Evolutionary conservation across 441 rosid genomes (phyloP).

Genomic region (Populus hybrid): DNA sequence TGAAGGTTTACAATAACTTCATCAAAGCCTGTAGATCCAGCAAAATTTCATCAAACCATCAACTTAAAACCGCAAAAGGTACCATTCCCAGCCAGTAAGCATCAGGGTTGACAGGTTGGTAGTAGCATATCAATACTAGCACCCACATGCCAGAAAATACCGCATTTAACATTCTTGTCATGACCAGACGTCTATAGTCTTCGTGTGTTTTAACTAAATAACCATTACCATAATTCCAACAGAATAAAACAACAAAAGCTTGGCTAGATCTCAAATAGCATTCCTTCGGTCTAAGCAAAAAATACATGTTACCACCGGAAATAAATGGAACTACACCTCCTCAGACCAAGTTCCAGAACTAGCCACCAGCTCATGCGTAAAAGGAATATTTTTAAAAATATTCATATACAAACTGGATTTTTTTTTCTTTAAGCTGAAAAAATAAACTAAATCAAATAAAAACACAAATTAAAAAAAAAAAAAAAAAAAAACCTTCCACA

Average conservation of each 20-base stretch:
- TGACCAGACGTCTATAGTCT: slow-evolving; percentile 5
- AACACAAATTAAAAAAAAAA: background rate
- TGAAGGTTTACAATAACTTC: background rate
- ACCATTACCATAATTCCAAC: background rate
- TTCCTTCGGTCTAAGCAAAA: background rate
- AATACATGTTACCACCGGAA: background rate
- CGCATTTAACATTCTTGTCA: background rate
- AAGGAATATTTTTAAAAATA: background rate
- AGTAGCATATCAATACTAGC: background rate
- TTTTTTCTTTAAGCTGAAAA: background rate
- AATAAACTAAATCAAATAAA: background rate
- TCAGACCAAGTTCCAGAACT: background rate
- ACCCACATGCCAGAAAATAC: background rate
- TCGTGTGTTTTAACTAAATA: slow-evolving; percentile 3
- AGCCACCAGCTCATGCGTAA: background rate
- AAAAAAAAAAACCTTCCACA: background rate
- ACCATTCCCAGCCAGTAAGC: background rate
- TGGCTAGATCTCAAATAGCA: slow-evolving; percentile 7
- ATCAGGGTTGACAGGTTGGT: background rate
- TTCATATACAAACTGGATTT: background rate
- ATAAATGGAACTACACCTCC: background rate
- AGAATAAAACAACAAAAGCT: background rate
- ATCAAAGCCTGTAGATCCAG: slow-evolving; percentile 1
- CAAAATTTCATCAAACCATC: background rate
- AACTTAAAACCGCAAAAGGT: background rate